Conservation (phyloP, 208 protist species). For the Acanthamoeba lugdunensis region DNA sequence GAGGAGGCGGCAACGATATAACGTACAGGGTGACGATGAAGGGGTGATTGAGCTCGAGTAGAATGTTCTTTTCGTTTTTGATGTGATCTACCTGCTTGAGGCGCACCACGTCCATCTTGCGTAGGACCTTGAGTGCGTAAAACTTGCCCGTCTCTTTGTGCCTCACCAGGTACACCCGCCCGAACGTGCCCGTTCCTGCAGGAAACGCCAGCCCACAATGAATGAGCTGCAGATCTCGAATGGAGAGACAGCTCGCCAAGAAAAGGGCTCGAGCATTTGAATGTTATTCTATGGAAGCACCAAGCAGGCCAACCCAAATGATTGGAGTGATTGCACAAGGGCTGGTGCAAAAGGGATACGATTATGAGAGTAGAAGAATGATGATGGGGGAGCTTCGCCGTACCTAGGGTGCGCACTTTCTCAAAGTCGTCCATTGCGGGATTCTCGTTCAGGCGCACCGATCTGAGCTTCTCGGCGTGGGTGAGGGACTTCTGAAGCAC, state of each 20-base stretch:
- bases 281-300: too few relatives aligned
- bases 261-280: too few relatives aligned
- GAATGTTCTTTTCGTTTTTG: slow-evolving; percentile 91
- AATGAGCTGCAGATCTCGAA: too few relatives aligned
- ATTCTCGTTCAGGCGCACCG: slow-evolving; percentile 23
- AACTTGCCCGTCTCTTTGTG: slow-evolving; percentile 80
- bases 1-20: neutral
- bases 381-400: neutral
- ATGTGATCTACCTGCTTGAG: slow-evolving; percentile 92
- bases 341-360: too few relatives aligned
- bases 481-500: neutral
- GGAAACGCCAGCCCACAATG: too few relatives aligned
- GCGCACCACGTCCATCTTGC: slow-evolving; percentile 86
- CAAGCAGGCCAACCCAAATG: neutral
- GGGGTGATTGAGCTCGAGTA: slow-evolving; percentile 86
- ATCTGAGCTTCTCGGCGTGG: slow-evolving; percentile 18
- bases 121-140: slow-evolving; percentile 89
- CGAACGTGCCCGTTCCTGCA: slow-evolving; percentile 89
- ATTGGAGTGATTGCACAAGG: neutral
- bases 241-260: too few relatives aligned
- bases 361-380: neutral
- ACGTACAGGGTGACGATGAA: slow-evolving; percentile 88
- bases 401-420: slow-evolving; percentile 45
- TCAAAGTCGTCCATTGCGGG: slow-evolving; percentile 26
- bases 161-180: slow-evolving; percentile 83